phyloP scores from a whole-genome alignment of 805 yeast species.

The Starmerella khaoyaiensis region DNA sequence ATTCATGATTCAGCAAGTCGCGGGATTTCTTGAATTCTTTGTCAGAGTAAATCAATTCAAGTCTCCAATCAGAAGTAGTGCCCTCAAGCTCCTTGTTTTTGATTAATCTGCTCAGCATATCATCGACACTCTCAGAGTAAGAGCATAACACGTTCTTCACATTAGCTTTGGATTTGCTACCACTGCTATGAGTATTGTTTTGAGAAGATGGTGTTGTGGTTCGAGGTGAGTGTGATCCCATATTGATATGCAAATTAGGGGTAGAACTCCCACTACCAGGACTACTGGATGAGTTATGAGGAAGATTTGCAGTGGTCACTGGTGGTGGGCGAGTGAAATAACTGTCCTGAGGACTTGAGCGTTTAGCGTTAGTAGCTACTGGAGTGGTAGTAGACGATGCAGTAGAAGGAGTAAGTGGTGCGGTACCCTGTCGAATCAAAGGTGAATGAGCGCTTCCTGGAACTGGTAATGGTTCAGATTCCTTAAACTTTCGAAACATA shows the following conservation, averaged over 20 bases:
- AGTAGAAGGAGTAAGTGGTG: neutral
- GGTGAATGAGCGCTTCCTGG: constrained; percentile 27
- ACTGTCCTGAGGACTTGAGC: constrained; percentile 7
- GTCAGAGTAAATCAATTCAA: constrained; percentile 78
- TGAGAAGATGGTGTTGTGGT: no score
- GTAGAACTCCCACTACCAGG: no score
- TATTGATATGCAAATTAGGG: no score
- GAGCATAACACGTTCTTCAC: constrained; percentile 66
- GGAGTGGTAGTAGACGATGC: constrained; percentile 1
- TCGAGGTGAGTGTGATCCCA: no score
- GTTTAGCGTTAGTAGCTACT: neutral
- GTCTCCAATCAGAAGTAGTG: constrained; percentile 80
- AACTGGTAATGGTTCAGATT: constrained; percentile 51
- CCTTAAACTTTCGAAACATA: constrained; percentile 47
- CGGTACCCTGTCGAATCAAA: neutral
- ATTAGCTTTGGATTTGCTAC: neutral
- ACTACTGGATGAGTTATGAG: no score
- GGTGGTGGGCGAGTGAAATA: constrained; percentile 1
- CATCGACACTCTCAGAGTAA: constrained; percentile 81
- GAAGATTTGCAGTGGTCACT: neutral
- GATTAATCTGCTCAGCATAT: constrained; percentile 79
- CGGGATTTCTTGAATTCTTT: constrained; percentile 76
- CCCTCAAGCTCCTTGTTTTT: constrained; percentile 64
- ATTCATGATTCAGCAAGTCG: constrained; percentile 67
- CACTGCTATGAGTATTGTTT: neutral